Conservation (phyloP, 2,329 filamentous ascomycete species). For the Fusarium sp. region DNA sequence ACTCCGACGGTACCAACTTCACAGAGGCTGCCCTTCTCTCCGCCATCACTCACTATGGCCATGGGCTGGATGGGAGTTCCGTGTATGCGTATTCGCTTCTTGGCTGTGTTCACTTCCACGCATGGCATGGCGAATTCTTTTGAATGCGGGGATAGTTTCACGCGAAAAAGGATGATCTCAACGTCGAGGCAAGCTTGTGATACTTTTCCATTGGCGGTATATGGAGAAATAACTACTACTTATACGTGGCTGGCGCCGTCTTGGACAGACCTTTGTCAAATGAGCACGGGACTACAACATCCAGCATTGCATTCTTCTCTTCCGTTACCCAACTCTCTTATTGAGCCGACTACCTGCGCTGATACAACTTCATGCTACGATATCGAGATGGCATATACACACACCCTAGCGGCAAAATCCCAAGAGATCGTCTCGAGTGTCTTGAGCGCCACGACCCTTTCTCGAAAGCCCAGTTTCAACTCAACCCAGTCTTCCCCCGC, state of each 20-base stretch:
- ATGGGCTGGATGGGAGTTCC: neutral
- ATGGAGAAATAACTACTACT: neutral
- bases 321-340: accelerated
- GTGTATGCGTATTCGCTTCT: slow-evolving; percentile 2
- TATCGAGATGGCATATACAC: accelerated
- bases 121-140: slow-evolving; percentile 22
- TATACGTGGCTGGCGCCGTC: neutral
- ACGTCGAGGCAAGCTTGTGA: neutral
- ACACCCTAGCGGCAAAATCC: neutral
- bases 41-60: too few species aligned
- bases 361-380: neutral
- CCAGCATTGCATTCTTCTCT: neutral
- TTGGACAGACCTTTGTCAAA: neutral
- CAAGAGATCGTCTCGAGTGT: neutral
- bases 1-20: neutral
- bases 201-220: neutral
- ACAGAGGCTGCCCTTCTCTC: too few species aligned
- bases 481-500: neutral
- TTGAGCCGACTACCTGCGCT: accelerated
- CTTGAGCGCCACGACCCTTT: neutral
- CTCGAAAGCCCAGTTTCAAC: neutral
- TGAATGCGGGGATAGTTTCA: neutral
- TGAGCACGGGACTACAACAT: neutral
- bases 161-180: neutral
- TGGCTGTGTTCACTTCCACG: slow-evolving; percentile 11